Conservation (phyloP, 108 stramenopile species). For the Aureococcus anophagefferens region DNA sequence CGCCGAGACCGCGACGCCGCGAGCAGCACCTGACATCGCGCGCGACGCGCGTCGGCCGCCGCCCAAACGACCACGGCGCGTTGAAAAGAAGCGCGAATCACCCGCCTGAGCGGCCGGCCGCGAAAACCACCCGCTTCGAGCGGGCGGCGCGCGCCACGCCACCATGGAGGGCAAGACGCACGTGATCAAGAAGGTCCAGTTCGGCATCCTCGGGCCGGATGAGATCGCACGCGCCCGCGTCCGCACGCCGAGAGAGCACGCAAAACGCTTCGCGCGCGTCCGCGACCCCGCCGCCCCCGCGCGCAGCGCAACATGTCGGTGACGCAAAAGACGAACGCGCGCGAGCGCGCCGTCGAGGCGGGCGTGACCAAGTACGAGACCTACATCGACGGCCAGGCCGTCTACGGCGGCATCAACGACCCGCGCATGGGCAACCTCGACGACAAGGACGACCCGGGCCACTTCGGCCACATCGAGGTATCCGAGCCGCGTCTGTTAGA, state of each 20-base stretch:
- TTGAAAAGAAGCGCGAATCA: no score
- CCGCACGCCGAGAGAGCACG: conserved; percentile 46
- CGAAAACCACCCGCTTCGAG: no score
- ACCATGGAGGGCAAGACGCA: no score
- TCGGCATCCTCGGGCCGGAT: conserved; percentile 90
- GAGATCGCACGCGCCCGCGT: conserved; percentile 58
- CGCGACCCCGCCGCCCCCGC: no score
- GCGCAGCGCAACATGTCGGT: conserved; percentile 4
- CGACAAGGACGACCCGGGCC: conserved; percentile 87
- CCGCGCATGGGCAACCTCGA: conserved; percentile 84
- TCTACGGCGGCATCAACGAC: conserved; percentile 93
- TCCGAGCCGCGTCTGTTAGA: no score
- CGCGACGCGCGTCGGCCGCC: no score
- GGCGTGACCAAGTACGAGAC: background rate
- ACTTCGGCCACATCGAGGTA: conserved; percentile 96
- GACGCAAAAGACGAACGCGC: background rate
- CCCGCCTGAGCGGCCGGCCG: no score
- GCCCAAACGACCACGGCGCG: no score
- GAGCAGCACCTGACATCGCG: no score
- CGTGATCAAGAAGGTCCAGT: conserved; percentile 81
- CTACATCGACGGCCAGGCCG: conserved; percentile 70
- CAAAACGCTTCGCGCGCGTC: background rate
- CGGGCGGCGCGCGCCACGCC: no score
- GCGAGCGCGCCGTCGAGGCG: background rate
- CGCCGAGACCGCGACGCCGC: no score